Percentiles rank a stretch among this genome's conserved stretches.
Conservation (phyloP, 2,329 filamentous ascomycete species). For the Aspergillus sp. region DNA sequence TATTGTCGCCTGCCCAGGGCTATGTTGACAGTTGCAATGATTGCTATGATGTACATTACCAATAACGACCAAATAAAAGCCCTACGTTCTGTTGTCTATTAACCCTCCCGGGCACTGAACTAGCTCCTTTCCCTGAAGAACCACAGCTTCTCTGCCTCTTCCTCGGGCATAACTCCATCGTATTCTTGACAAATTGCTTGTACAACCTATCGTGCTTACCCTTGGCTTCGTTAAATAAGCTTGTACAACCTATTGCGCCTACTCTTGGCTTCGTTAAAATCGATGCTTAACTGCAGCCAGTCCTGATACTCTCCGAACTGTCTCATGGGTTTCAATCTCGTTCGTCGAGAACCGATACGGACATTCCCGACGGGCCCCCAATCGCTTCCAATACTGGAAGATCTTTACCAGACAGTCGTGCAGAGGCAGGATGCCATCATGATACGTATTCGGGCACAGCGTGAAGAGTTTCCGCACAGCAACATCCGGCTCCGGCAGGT, state of each 20-base stretch:
- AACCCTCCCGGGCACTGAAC: background rate
- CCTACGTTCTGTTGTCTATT: no score
- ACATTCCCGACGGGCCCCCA: constrained; percentile 4
- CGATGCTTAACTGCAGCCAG: constrained; percentile 9
- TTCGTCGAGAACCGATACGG: constrained; percentile 7
- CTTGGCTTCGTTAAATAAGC: constrained; percentile 8
- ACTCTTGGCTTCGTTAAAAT: constrained; percentile 8
- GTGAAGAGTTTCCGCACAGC: constrained; percentile 10
- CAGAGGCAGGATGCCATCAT: constrained; percentile 9
- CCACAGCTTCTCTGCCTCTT: constrained; percentile 11
- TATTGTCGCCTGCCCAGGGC: background rate
- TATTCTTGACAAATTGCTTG: constrained; percentile 6
- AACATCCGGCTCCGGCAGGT: constrained; percentile 10
- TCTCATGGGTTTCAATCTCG: constrained; percentile 7
- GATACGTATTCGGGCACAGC: constrained; percentile 7
- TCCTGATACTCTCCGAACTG: constrained; percentile 8
- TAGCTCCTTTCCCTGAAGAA: constrained; percentile 9
- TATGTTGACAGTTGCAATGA: background rate
- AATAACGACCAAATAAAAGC: background rate
- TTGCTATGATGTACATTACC: background rate
- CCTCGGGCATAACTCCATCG: constrained; percentile 5
- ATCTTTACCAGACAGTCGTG: constrained; percentile 9
- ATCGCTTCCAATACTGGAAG: constrained; percentile 8
- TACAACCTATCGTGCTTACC: constrained; percentile 8
- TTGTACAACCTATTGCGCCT: constrained; percentile 9